Conservation (phyloP, 2,329 filamentous ascomycete genomes). For the Penicillium brasilianum region DNA sequence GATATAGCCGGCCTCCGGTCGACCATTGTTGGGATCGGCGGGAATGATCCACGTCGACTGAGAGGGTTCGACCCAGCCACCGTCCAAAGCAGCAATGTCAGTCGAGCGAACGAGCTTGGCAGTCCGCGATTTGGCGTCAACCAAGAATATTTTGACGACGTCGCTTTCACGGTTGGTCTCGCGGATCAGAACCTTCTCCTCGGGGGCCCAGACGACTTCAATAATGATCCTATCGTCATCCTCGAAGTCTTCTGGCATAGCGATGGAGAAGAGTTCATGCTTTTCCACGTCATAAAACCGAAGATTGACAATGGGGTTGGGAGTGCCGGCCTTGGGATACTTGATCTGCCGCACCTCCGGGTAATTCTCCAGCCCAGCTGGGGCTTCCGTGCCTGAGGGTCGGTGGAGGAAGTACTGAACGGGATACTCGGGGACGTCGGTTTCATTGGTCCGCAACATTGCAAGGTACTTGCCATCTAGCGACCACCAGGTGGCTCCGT, state of each 20-base stretch:
- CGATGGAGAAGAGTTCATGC: constrained; percentile 77
- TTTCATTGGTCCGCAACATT: constrained; percentile 93
- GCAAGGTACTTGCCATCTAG: constrained; percentile 86
- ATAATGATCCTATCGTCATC: constrained; percentile 88
- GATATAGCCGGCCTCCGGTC: constrained; percentile 85
- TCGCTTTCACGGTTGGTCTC: constrained; percentile 96
- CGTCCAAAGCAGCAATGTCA: constrained; percentile 83
- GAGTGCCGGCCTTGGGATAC: constrained; percentile 93
- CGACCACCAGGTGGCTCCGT: constrained; percentile 94
- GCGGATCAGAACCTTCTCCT: constrained; percentile 78
- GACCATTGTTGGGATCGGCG: constrained; percentile 75
- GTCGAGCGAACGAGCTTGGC: constrained; percentile 80
- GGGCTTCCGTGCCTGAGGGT: constrained; percentile 74
- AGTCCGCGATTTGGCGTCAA: constrained; percentile 74
- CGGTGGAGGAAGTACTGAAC: constrained; percentile 91
- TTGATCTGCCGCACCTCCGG: constrained; percentile 92
- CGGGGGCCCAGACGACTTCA: constrained; percentile 87
- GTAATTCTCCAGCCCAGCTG: constrained; percentile 79
- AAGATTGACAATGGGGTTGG: constrained; percentile 87
- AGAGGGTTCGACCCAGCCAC: constrained; percentile 95
- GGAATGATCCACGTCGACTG: constrained; percentile 86
- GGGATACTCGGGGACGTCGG: constrained; percentile 85
- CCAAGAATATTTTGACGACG: constrained; percentile 81
- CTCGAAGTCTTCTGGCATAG: constrained; percentile 75
- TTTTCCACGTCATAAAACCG: constrained; percentile 85